Evolutionary conservation across 345 rosid species (phyloP), one percentile per base, ranked within the genome.

Genomic region (rapeseed (Brassica napus)): DNA sequence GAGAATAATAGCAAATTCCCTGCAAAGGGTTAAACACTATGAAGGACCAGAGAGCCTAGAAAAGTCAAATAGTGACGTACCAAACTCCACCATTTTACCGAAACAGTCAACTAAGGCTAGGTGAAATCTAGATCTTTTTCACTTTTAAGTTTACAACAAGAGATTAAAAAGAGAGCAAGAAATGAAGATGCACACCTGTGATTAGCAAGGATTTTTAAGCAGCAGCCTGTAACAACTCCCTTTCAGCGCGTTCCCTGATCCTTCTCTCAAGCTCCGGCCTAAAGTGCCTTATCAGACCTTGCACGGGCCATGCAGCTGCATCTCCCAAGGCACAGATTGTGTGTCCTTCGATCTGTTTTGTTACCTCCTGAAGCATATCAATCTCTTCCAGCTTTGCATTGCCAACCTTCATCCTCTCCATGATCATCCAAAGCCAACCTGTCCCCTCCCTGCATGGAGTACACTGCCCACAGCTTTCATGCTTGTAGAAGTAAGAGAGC

Each of bases 251-350:
- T 82, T 92, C 92, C 83, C 77, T 89, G 37, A 96, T 96, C 82
- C 99, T 89, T 86, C 99, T 92, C 85, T 96, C 98, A 0, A 96
- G 87, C 90, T 96, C 99, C 55, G 99, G 98, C 89, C 99, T 90
- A 83, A 95, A 95, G 78, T 95, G 98, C 78, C 97, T 78, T 32
- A 93, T 95, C 49, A 95, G 93, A 83, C 99, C 99, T 79, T 95
- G 98, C 72, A 93, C 99, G 49, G 98, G 99, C 99, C 99, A 95
- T 70, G 99, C 99, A 58, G 98, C 98, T 60, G 99, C 99, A 88
- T 95, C 99, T 81, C 99, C 99, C 79, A 95, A 78, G 6, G 99
- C 99, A 78, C 99, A 91, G 69, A 95, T 95, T 26, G 99, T 95
- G 84, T 95, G 99, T 73, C 99, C 99, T 85, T 95, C 99, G 55